phyloP scores from a whole-genome alignment of 2,329 filamentous ascomycete genomes.

The Penicillium psychrosexuale region DNA sequence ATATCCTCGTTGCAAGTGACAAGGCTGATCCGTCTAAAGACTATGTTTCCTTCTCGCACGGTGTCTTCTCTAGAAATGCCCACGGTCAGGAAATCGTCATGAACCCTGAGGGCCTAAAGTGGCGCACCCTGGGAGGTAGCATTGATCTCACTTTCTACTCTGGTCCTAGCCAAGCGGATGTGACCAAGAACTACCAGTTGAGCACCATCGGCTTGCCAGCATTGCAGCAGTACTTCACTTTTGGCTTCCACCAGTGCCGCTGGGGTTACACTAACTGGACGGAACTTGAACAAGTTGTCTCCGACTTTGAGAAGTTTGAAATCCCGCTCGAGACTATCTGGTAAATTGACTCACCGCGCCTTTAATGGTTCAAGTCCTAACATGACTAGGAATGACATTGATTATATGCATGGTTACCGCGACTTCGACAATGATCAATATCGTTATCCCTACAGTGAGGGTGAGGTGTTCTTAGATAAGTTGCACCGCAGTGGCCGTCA shows the following conservation, averaged over 20 bases:
- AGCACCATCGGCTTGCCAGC: slow-evolving; percentile 67
- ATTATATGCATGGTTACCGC: slow-evolving; percentile 60
- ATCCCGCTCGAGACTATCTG: slow-evolving; percentile 57
- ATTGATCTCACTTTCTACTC: slow-evolving; percentile 78
- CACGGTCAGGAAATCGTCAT: slow-evolving; percentile 73
- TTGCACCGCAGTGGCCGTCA: slow-evolving; percentile 56
- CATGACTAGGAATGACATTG: slow-evolving; percentile 42
- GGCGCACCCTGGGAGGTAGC: slow-evolving; percentile 70
- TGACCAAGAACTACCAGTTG: slow-evolving; percentile 67
- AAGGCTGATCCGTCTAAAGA: slow-evolving; percentile 51
- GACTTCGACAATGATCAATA: slow-evolving; percentile 57
- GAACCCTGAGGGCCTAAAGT: slow-evolving; percentile 62
- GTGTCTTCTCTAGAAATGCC: slow-evolving; percentile 72
- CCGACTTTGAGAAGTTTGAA: slow-evolving; percentile 52
- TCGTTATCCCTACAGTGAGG: slow-evolving; percentile 51
- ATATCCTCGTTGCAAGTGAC: slow-evolving; percentile 54
- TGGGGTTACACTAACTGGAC: slow-evolving; percentile 79
- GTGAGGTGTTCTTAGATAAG: slow-evolving; percentile 50
- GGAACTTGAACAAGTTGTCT: slow-evolving; percentile 57
- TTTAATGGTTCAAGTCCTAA: not conserved
- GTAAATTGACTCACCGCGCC: slow-evolving; percentile 19
- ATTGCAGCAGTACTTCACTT: slow-evolving; percentile 77
- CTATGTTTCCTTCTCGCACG: slow-evolving; percentile 69
- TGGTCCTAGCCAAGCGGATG: slow-evolving; percentile 65
- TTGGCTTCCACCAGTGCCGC: slow-evolving; percentile 79